Evolutionary conservation across 495 filamentous ascomycete species (phyloP).

Genomic region (Neurospora hispaniola): DNA sequence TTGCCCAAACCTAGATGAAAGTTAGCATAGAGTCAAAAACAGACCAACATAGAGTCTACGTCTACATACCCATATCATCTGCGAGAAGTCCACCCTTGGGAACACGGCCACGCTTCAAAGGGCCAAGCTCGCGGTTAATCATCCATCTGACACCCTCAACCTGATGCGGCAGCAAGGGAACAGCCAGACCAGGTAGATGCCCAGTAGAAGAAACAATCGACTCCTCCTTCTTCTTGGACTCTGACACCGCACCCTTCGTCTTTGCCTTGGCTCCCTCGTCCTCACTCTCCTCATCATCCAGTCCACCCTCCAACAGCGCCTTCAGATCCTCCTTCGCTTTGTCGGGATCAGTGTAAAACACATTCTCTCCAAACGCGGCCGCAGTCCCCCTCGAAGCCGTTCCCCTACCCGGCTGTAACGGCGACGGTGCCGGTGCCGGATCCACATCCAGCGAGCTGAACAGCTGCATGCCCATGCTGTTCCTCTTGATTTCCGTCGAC

Average conservation of each 20-base stretch:
- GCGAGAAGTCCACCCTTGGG: constrained; percentile 82
- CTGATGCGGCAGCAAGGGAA: constrained; percentile 84
- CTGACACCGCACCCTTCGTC: neutral
- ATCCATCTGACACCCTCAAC: constrained; percentile 90
- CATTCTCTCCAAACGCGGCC: constrained; percentile 38
- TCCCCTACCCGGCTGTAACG: neutral
- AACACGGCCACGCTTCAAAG: constrained; percentile 61
- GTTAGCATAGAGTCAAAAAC: neutral
- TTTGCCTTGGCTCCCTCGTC: constrained; percentile 9
- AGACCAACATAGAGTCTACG: neutral
- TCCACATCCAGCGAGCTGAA: constrained; percentile 29
- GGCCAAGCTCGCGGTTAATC: constrained; percentile 75
- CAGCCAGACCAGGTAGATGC: constrained; percentile 60
- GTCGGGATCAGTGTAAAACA: constrained; percentile 61
- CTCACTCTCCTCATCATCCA: constrained; percentile 57
- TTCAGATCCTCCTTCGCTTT: constrained; percentile 82
- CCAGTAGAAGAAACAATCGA: constrained; percentile 18
- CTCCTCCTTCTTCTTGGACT: constrained; percentile 8
- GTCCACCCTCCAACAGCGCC: constrained; percentile 72
- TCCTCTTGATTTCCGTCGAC: constrained; percentile 17
- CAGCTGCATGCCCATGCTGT: constrained; percentile 21
- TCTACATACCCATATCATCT: constrained; percentile 60
- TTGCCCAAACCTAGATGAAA: constrained; percentile 46
- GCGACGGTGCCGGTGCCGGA: neutral
- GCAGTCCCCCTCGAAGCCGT: constrained; percentile 21